Conservation (phyloP, 352 stramenopile species). For the Thraustotheca clavata region DNA sequence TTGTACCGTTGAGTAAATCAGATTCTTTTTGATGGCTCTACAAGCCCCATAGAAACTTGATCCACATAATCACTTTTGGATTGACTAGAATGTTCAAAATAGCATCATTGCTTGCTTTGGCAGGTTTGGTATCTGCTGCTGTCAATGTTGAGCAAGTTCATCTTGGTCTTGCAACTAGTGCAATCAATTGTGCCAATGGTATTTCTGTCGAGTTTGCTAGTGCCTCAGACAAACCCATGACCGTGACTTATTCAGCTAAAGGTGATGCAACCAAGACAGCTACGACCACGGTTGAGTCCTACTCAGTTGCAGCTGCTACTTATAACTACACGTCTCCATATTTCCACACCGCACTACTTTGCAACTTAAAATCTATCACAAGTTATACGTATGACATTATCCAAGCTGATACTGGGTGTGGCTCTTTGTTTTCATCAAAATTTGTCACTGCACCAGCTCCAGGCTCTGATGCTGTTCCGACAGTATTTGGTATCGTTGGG, state of each 20-base stretch:
- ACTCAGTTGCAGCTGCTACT: constrained; percentile 27
- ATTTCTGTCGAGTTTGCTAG: constrained; percentile 38
- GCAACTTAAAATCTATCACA: constrained; percentile 29
- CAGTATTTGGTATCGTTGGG: constrained; percentile 36
- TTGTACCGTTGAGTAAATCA: too few species aligned
- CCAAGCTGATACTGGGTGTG: constrained; percentile 2
- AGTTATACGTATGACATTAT: constrained; percentile 42
- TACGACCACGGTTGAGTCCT: constrained; percentile 22
- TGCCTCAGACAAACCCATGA: constrained; percentile 3
- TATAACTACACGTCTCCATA: constrained; percentile 43
- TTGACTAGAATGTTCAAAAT: neutral
- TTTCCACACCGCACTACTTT: constrained; percentile 42
- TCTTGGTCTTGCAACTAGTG: constrained; percentile 30
- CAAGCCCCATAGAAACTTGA: too few species aligned
- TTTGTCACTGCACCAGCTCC: constrained; percentile 30
- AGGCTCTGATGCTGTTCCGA: constrained; percentile 31
- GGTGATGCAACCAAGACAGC: constrained; percentile 8
- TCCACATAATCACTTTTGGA: too few species aligned
- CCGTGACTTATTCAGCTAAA: constrained; percentile 26
- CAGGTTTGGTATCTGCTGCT: constrained; percentile 26
- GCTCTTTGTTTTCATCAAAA: constrained; percentile 22
- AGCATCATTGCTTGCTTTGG: neutral
- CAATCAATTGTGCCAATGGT: constrained; percentile 29
- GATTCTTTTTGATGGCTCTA: too few species aligned
- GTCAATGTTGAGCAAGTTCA: constrained; percentile 47